Percentiles rank a stretch among this genome's conserved stretches.
Conservation (phyloP, 2,329 filamentous ascomycete genomes). For the Pseudogymnoascus sp. region DNA sequence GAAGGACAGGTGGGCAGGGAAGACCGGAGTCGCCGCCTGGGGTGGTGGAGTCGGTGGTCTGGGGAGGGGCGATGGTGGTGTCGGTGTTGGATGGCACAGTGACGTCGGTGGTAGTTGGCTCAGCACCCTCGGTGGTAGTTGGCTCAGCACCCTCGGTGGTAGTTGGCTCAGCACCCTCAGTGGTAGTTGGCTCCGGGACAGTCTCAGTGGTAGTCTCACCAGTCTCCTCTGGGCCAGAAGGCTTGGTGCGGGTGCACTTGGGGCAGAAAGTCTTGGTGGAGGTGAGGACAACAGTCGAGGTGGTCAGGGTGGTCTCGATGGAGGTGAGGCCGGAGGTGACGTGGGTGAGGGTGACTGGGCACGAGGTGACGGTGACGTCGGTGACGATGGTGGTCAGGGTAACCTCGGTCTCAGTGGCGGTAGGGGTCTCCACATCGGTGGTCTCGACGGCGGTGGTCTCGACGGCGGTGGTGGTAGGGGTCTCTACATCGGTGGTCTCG, state of each 20-base stretch:
- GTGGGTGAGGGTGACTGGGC: slow-evolving; percentile 21
- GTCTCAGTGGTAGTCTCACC: background rate
- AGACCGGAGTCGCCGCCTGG: background rate
- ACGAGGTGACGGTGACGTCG: slow-evolving; percentile 24
- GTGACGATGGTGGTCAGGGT: slow-evolving; percentile 13
- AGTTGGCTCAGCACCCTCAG: background rate
- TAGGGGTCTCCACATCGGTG: background rate
- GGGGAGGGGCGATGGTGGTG: slow-evolving; percentile 29
- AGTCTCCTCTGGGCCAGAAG: background rate
- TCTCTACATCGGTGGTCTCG: background rate
- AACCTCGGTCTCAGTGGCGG: background rate
- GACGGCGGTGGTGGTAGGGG: background rate
- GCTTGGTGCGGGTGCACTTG: slow-evolving; percentile 18
- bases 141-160: background rate
- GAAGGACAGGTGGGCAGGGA: slow-evolving; percentile 59
- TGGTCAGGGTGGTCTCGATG: slow-evolving; percentile 20
- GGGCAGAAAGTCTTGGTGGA: slow-evolving; percentile 27
- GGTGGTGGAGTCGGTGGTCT: slow-evolving; percentile 26
- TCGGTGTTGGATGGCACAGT: background rate
- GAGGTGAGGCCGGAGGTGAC: slow-evolving; percentile 19
- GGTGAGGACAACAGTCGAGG: slow-evolving; percentile 30
- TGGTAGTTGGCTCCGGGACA: background rate
- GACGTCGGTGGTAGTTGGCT: background rate
- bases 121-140: background rate
- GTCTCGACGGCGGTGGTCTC: background rate